These are phyloP conservation scores for Croton setiger DNA, from an alignment of 441 rosid genomes.

Conservation along the genomic window DNA sequence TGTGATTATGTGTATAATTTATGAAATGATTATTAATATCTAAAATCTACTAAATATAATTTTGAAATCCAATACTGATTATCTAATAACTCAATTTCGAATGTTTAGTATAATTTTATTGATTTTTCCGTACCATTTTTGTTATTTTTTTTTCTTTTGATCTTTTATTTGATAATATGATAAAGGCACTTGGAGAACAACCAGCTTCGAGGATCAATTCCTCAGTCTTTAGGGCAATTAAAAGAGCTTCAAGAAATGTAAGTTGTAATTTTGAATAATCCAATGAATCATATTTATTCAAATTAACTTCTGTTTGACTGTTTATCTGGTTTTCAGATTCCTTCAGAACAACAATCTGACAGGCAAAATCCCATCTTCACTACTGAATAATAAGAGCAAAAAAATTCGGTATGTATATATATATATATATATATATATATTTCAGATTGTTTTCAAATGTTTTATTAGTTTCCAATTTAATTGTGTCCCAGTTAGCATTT, in stretches of 20 bases:
- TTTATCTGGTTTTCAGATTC: slow-evolving; percentile 41
- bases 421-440: too few species aligned
- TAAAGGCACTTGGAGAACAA: slow-evolving; percentile 79
- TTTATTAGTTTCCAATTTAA: too few species aligned
- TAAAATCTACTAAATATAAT: too few species aligned
- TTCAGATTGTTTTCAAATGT: too few species aligned
- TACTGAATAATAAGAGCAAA: slow-evolving; percentile 37
- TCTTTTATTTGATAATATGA: neutral
- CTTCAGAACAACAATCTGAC: slow-evolving; percentile 62
- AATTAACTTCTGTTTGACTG: too few species aligned
- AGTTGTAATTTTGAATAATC: slow-evolving; percentile 20
- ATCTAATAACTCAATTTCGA: too few species aligned
- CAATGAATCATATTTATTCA: too few species aligned
- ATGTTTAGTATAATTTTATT: too few species aligned
- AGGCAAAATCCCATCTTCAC: slow-evolving; percentile 47
- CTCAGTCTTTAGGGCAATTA: slow-evolving; percentile 55
- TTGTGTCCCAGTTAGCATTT: too few species aligned
- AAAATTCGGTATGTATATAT: slow-evolving; percentile 60
- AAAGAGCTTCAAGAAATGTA: slow-evolving; percentile 52
- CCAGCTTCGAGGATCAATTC: slow-evolving; percentile 58
- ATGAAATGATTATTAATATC: too few species aligned
- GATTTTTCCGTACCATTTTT: neutral
- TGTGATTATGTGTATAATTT: too few species aligned
- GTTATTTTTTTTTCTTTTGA: neutral
- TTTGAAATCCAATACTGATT: too few species aligned